phyloP scores from a whole-genome alignment of 2,329 filamentous ascomycete genomes.

The Plectosphaerella sp. region DNA sequence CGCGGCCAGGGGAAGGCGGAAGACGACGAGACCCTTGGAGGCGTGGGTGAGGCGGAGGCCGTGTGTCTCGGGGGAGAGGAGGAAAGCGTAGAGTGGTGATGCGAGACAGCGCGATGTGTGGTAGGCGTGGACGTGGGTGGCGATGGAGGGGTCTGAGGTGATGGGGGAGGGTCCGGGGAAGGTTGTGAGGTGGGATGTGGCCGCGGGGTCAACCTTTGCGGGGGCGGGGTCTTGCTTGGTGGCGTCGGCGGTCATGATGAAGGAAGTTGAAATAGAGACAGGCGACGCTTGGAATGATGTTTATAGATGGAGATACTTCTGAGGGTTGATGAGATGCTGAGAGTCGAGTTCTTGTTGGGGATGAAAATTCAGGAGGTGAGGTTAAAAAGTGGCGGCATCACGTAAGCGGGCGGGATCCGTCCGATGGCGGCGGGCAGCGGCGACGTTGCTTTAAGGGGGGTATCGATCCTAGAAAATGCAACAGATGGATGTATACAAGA shows the following conservation, averaged over 20 bases:
- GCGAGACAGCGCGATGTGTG: slow-evolving; percentile 15
- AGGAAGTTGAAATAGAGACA: too few relatives aligned
- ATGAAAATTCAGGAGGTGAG: not conserved
- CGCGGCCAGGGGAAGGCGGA: slow-evolving; percentile 11
- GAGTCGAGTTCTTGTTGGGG: too few relatives aligned
- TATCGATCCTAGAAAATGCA: not conserved
- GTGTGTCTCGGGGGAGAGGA: slow-evolving; percentile 10
- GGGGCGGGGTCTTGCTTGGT: too few relatives aligned
- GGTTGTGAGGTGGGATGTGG: not conserved
- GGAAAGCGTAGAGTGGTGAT: slow-evolving; percentile 16
- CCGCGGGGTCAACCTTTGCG: not conserved
- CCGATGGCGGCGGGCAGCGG: too few relatives aligned
- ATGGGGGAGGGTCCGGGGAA: slow-evolving; percentile 1
- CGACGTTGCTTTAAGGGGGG: not conserved
- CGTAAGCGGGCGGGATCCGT: not conserved
- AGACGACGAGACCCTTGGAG: slow-evolving; percentile 13
- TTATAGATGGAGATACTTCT: too few relatives aligned
- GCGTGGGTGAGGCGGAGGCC: slow-evolving; percentile 14
- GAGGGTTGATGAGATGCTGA: too few relatives aligned
- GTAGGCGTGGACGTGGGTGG: slow-evolving; percentile 14
- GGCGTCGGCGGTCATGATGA: too few relatives aligned
- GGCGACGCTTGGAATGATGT: too few relatives aligned
- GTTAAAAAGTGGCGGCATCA: not conserved
- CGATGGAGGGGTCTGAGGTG: slow-evolving; percentile 11
- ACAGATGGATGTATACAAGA: not conserved